phyloP scores from a whole-genome alignment of 2,329 filamentous ascomycete species.

The Sodiomyces alkalinus region DNA sequence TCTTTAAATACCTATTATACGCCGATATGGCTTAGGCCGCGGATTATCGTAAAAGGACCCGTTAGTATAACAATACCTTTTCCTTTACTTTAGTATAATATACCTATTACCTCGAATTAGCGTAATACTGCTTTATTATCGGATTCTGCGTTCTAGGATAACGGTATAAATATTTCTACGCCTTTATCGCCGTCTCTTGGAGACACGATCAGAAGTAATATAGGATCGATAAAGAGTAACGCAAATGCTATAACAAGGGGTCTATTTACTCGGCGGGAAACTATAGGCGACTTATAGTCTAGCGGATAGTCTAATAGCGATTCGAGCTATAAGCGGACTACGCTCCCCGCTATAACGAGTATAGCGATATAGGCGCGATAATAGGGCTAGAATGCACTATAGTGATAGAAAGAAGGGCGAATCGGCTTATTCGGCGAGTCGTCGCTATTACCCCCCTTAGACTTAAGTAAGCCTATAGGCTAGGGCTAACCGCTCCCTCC shows the following conservation, averaged over 20 bases:
- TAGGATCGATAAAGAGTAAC: constrained; percentile 17
- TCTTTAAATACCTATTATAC: too few species aligned
- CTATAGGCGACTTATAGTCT: constrained; percentile 18
- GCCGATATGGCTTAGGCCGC: too few species aligned
- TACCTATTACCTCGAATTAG: constrained; percentile 13
- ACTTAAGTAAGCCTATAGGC: constrained; percentile 57
- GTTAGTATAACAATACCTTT: too few species aligned
- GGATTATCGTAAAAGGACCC: too few species aligned
- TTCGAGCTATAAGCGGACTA: constrained; percentile 27
- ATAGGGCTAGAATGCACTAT: constrained; percentile 43
- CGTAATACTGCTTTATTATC: constrained; percentile 23
- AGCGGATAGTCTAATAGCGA: constrained; percentile 20
- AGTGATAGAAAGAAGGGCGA: constrained; percentile 29
- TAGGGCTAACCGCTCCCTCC: constrained; percentile 70
- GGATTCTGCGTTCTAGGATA: constrained; percentile 14
- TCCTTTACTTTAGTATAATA: too few species aligned
- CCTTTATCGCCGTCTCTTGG: constrained; percentile 7
- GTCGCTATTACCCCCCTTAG: constrained; percentile 17
- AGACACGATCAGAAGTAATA: constrained; percentile 24
- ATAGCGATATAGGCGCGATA: constrained; percentile 40
- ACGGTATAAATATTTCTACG: constrained; percentile 12
- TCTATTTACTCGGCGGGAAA: constrained; percentile 24
- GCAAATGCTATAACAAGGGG: constrained; percentile 21
- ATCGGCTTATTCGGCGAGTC: constrained; percentile 7
- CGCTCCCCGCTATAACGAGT: constrained; percentile 38